phyloP scores from a whole-genome alignment of 495 filamentous ascomycete genomes.

The Daldinia caldariorum region DNA sequence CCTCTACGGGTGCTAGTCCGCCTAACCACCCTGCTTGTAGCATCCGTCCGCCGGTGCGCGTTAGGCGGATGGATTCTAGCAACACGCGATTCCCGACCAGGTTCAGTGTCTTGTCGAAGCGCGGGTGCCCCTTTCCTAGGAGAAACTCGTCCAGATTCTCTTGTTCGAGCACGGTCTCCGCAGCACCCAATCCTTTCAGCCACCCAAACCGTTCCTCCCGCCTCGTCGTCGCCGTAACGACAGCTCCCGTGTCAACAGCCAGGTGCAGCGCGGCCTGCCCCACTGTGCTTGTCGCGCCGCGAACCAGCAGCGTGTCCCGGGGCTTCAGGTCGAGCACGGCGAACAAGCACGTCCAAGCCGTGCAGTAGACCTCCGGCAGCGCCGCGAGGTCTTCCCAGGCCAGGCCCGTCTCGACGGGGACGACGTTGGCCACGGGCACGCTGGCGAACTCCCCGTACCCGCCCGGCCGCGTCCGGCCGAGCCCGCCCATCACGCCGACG shows the following conservation, averaged over 20 bases:
- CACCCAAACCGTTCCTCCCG: no score
- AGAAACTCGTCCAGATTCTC: conserved; percentile 19
- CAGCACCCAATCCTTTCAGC: no score
- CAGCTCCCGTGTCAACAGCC: no score
- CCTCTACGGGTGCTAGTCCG: conserved; percentile 56
- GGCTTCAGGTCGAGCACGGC: conserved; percentile 48
- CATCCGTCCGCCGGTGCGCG: no score
- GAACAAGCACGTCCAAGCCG: conserved; percentile 58
- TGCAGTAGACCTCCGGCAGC: conserved; percentile 56
- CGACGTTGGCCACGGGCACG: conserved; percentile 51
- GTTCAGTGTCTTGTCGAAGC: conserved; percentile 57
- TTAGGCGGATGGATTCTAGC: conserved; percentile 17
- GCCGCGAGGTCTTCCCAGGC: conserved; percentile 57
- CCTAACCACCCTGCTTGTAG: conserved; percentile 16
- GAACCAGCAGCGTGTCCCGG: conserved; percentile 53
- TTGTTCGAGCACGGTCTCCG: conserved; percentile 38
- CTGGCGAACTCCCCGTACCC: conserved; percentile 55
- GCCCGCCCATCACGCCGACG: conserved; percentile 56
- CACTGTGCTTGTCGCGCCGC: conserved; percentile 57
- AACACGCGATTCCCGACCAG: conserved; percentile 57
- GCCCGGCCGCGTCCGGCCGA: conserved; percentile 54
- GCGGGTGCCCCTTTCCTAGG: conserved; percentile 9
- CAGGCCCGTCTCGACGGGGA: conserved; percentile 46
- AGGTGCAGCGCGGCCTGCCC: conserved; percentile 56
- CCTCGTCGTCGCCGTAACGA: no score